A percentile compares a stretch with the other conserved stretches of the same genome.
Evolutionary conservation across 1,284 basidiomycete species (phyloP).

Genomic region (Gomphus sp.): DNA sequence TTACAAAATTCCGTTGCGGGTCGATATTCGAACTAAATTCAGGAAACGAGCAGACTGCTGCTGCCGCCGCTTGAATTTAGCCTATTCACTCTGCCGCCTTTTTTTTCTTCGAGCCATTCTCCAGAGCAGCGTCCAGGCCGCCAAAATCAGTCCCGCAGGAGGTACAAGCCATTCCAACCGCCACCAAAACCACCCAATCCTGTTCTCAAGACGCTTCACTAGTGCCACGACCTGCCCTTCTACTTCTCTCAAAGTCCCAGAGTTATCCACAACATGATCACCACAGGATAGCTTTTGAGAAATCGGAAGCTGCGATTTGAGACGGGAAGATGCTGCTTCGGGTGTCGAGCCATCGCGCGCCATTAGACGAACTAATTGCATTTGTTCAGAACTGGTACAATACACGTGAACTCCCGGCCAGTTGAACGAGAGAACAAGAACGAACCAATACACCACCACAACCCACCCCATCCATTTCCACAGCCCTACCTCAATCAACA

Average conservation of each 20-base stretch:
- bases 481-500: constrained; percentile 85
- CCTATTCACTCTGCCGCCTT: not conserved
- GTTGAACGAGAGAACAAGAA: constrained; percentile 7
- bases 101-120: not conserved
- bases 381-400: constrained; percentile 50
- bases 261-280: constrained; percentile 86
- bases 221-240: constrained; percentile 61
- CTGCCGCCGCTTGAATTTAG: not conserved
- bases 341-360: constrained; percentile 50
- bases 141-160: constrained; percentile 48
- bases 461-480: constrained; percentile 82
- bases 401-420: not conserved
- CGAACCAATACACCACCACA: constrained; percentile 85
- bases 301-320: constrained; percentile 79
- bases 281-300: constrained; percentile 75
- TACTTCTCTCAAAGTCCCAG: constrained; percentile 63
- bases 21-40: too few species aligned
- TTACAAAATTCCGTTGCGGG: too few species aligned
- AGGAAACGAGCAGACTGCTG: too few species aligned
- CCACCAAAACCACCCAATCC: constrained; percentile 56
- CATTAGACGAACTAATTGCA: constrained; percentile 78
- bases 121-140: constrained; percentile 17
- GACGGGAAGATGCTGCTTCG: constrained; percentile 61
- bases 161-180: constrained; percentile 71
- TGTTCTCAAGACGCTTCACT: constrained; percentile 44